Evolutionary conservation across 2,329 filamentous ascomycete genomes (phyloP).

Genomic region (Hypoxylon sp.): DNA sequence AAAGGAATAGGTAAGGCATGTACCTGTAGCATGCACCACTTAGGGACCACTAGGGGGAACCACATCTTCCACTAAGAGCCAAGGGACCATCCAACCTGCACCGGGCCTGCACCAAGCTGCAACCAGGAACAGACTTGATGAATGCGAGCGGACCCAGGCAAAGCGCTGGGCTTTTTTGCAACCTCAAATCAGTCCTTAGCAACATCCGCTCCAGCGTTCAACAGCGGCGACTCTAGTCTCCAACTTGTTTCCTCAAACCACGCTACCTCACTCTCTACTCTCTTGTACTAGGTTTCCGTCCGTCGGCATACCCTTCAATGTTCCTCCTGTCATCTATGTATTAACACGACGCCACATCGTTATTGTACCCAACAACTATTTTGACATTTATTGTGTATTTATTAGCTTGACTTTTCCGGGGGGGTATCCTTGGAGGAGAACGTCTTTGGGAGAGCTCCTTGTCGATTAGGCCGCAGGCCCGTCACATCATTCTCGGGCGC

Average conservation of each 20-base stretch:
- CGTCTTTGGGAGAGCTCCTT: slow-evolving; percentile 25
- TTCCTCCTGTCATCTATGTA: slow-evolving; percentile 4
- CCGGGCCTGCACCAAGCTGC: neutral
- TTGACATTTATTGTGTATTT: slow-evolving; percentile 19
- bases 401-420: slow-evolving; percentile 16
- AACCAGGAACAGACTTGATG: slow-evolving; percentile 14
- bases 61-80: neutral
- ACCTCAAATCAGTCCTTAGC: slow-evolving; percentile 34
- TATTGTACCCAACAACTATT: slow-evolving; percentile 18
- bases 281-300: slow-evolving; percentile 8
- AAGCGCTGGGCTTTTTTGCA: slow-evolving; percentile 32
- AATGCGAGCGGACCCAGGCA: slow-evolving; percentile 31
- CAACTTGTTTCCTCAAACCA: slow-evolving; percentile 17
- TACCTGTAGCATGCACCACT: neutral
- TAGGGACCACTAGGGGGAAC: slow-evolving; percentile 8
- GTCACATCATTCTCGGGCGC: slow-evolving; percentile 11
- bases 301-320: neutral
- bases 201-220: slow-evolving; percentile 8
- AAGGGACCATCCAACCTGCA: neutral
- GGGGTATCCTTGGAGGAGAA: slow-evolving; percentile 23
- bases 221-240: slow-evolving; percentile 16
- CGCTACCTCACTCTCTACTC: neutral
- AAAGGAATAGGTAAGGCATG: neutral
- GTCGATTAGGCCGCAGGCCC: slow-evolving; percentile 24
- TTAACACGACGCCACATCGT: slow-evolving; percentile 12